Percentiles rank a stretch among this genome's conserved stretches.
phyloP scores from a whole-genome alignment of 2,329 filamentous ascomycete species.

The Trichoderma brevicompactum region DNA sequence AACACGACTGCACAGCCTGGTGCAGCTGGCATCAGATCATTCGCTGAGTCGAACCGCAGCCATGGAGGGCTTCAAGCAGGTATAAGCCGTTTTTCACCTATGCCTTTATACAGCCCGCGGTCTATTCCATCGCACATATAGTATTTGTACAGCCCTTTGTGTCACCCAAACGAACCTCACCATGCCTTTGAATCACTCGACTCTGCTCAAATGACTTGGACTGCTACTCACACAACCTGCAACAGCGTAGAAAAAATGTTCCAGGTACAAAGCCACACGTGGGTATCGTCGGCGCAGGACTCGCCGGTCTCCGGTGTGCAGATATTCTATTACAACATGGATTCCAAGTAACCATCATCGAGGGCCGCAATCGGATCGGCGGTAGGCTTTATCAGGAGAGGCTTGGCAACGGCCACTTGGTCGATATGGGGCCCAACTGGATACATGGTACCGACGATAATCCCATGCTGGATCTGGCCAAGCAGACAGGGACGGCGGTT shows the following conservation, averaged over 20 bases:
- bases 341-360: constrained; percentile 69
- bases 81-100: constrained; percentile 33
- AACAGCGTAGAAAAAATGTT: constrained; percentile 20
- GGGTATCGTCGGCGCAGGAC: constrained; percentile 70
- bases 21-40: constrained; percentile 41
- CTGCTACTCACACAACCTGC: constrained; percentile 19
- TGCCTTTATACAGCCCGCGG: background rate
- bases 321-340: constrained; percentile 68
- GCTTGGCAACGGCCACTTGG: constrained; percentile 53
- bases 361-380: constrained; percentile 69
- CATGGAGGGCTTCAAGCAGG: constrained; percentile 45
- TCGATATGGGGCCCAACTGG: constrained; percentile 77
- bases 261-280: constrained; percentile 54
- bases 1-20: constrained; percentile 45
- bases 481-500: constrained; percentile 58
- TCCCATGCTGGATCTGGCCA: constrained; percentile 69
- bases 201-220: background rate
- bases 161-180: background rate
- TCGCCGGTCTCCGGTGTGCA: constrained; percentile 72
- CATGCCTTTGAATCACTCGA: background rate
- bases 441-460: constrained; percentile 75
- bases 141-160: background rate
- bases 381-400: constrained; percentile 63
- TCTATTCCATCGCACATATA: background rate
- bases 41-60: constrained; percentile 37